Evolutionary conservation across 1,284 basidiomycete genomes (phyloP), one percentile per base, ranked within the genome.

Genomic region (Trichosporon ovoides): DNA sequence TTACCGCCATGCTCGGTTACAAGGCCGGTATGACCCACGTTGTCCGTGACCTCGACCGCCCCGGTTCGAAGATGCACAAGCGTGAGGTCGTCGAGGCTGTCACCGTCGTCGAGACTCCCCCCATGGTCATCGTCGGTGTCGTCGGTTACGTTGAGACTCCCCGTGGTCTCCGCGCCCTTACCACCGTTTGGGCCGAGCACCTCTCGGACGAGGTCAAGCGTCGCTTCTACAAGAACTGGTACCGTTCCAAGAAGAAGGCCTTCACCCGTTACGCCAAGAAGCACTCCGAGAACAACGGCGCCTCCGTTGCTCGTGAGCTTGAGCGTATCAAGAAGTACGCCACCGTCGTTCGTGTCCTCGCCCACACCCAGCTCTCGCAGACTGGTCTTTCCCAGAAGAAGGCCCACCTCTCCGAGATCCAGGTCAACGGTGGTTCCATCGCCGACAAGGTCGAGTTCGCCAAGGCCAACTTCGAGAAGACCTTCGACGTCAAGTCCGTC

Each of bases 221-320:
- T 77, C 87, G 96, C 74, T 98, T 98, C 89, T 97, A 98, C 89
- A 97, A 95, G 86, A 98, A 98, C 87, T 99, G 96, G 96, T 98
- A 98, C 85, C 88, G 91, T 73, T 95, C 91, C 63, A 99, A 99
- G 90, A 98, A 98, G 87, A 99, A 99, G 87, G 95, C 95, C 51
- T 98, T 98, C 86, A 98, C 95, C 74, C 81, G 81, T 74, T 77
- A 98, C 81, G 95, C 95, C 79, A 97, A 97, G 88, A 98, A 97
- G 84, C 89, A 96, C 80, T 89, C 94, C 58, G 95, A 98, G 81
- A 89, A 92, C 77, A 85, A 85, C 74, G 92, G 92, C 77, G 91
- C 93, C 80, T 91, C 91, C 57, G 85, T 92, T 74, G 83, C 87
- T 66, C 91, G 94, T 75, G 96, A 99, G 81, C 88, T 99, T 73